Evolutionary conservation across 2,329 filamentous ascomycete species (phyloP).

Genomic region (Scedosporium boydii): DNA sequence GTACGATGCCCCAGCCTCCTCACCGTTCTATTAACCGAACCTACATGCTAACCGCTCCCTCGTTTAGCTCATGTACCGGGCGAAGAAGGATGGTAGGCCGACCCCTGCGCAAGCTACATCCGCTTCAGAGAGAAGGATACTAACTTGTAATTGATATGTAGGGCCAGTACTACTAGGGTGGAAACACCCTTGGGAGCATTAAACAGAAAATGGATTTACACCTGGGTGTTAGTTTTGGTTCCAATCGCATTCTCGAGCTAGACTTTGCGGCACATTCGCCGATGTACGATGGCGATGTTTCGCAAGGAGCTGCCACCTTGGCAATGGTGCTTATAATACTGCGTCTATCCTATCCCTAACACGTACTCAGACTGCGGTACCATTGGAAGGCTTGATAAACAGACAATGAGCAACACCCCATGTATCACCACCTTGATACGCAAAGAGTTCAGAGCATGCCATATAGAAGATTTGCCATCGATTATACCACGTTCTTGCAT

Average conservation of each 20-base stretch:
- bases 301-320: too few relatives aligned
- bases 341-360: too few relatives aligned
- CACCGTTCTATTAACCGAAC: background rate
- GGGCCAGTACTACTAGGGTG: slow-evolving; percentile 74
- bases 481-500: slow-evolving; percentile 54
- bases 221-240: slow-evolving; percentile 5
- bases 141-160: slow-evolving; percentile 17
- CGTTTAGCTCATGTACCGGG: slow-evolving; percentile 83
- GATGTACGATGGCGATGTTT: too few relatives aligned
- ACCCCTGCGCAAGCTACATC: background rate
- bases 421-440: slow-evolving; percentile 52
- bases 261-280: background rate
- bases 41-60: background rate
- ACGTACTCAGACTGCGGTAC: too few relatives aligned
- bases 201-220: slow-evolving; percentile 20
- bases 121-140: slow-evolving; percentile 8
- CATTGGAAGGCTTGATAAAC: slow-evolving; percentile 44
- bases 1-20: slow-evolving; percentile 43
- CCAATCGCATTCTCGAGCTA: slow-evolving; percentile 4
- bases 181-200: slow-evolving; percentile 98
- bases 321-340: too few relatives aligned
- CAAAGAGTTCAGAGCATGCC: slow-evolving; percentile 62
- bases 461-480: slow-evolving; percentile 66
- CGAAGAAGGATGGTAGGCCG: slow-evolving; percentile 76
- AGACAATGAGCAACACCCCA: slow-evolving; percentile 61